A percentile compares a stretch with the other conserved stretches of the same genome.
Evolutionary conservation across 202 grass and related monocot genomes (phyloP).

Genomic region (Setaria italica): DNA sequence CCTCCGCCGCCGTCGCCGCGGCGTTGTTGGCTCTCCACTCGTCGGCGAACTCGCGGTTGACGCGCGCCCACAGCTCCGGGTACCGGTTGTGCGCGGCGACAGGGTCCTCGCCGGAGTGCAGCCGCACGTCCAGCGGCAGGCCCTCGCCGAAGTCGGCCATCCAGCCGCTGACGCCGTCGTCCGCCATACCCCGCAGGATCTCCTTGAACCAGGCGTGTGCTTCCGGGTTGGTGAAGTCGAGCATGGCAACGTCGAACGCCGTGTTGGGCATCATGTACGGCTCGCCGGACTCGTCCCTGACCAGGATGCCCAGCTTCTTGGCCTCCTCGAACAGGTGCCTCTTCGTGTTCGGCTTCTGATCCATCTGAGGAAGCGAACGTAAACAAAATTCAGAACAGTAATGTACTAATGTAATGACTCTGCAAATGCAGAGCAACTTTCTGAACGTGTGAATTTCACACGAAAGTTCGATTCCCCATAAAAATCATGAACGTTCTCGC

Average conservation of each 20-base stretch:
- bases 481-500: not conserved
- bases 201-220: conserved; percentile 81
- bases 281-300: conserved; percentile 64
- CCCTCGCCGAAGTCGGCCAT: conserved; percentile 99
- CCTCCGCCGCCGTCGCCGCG: not conserved
- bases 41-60: conserved; percentile 87
- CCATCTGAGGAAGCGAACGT: conserved; percentile 40
- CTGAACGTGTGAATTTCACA: not conserved
- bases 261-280: conserved; percentile 96
- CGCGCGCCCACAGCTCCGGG: conserved; percentile 88
- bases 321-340: conserved; percentile 82
- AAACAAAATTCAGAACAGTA: not conserved
- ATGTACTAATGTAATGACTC: not conserved
- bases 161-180: conserved; percentile 78
- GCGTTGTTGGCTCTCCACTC: conserved; percentile 56
- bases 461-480: not conserved
- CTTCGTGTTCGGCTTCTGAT: conserved; percentile 59
- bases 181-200: conserved; percentile 67
- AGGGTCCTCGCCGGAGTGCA: conserved; percentile 82
- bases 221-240: conserved; percentile 83
- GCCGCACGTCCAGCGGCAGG: conserved; percentile 76
- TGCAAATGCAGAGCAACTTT: too few relatives aligned
- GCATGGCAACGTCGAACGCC: conserved; percentile 89
- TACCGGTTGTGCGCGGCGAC: conserved; percentile 83
- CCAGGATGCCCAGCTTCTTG: conserved; percentile 68